Conservation (phyloP, 192 early-diverging fungal genomes). For the Kickxella alabastrina region DNA sequence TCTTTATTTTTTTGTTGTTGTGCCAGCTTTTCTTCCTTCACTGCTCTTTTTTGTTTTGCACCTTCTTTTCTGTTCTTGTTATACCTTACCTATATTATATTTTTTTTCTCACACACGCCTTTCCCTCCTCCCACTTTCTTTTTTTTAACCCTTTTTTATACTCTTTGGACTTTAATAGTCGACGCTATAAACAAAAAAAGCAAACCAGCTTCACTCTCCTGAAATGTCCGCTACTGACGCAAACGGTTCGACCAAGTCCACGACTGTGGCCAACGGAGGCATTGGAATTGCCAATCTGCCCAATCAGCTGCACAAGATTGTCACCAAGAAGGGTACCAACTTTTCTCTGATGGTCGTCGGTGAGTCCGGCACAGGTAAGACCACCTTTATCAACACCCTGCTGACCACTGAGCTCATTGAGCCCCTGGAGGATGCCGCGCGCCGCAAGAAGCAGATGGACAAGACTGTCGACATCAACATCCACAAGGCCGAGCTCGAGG, state of each 20-base stretch:
- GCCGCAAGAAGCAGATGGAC: slow-evolving; percentile 89
- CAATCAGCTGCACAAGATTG: slow-evolving; percentile 98
- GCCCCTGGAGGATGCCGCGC: slow-evolving; percentile 71
- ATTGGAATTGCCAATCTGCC: slow-evolving; percentile 98
- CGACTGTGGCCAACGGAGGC: slow-evolving; percentile 51
- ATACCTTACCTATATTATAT: slow-evolving; percentile 5
- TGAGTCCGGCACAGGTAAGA: slow-evolving; percentile 96
- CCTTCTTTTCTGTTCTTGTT: slow-evolving; percentile 9
- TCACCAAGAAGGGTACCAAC: slow-evolving; percentile 92
- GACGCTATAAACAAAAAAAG: neutral
- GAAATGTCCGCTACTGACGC: slow-evolving; percentile 49
- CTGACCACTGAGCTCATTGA: slow-evolving; percentile 93
- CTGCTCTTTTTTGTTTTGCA: slow-evolving; percentile 4
- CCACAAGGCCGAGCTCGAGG: slow-evolving; percentile 96
- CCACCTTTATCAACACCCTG: slow-evolving; percentile 98
- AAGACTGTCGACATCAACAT: slow-evolving; percentile 98
- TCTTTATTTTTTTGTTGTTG: slow-evolving; percentile 2
- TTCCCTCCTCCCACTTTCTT: too few species aligned
- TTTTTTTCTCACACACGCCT: slow-evolving; percentile 1
- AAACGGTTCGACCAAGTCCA: slow-evolving; percentile 30
- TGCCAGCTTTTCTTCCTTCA: slow-evolving; percentile 4
- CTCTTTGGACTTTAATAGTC: neutral
- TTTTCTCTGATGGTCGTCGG: slow-evolving; percentile 97
- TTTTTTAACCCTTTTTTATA: neutral
- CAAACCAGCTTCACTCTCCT: slow-evolving; percentile 6